These are phyloP conservation scores for Wickerhamiella azymoides DNA, from an alignment of 805 yeast genomes.

Conservation along the genomic window DNA sequence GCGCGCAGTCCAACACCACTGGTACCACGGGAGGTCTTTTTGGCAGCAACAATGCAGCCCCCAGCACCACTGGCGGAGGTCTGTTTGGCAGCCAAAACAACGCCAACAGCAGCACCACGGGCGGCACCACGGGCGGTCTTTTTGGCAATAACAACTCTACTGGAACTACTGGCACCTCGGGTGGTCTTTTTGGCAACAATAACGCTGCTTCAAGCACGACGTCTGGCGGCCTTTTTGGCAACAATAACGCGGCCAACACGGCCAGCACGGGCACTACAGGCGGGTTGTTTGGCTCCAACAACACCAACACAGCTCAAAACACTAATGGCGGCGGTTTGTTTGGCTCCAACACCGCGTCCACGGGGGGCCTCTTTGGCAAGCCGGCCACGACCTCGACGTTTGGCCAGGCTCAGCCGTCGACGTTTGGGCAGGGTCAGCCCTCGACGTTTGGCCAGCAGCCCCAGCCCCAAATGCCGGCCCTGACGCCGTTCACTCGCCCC, in stretches of 20 bases:
- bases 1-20: constrained; percentile 9
- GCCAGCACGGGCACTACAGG: not conserved
- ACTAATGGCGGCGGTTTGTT: constrained; percentile 18
- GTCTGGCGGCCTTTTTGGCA: constrained; percentile 3
- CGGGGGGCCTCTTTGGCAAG: constrained; percentile 23
- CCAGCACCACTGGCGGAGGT: constrained; percentile 2
- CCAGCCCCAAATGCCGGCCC: constrained; percentile 20
- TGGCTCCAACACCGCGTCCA: constrained; percentile 18
- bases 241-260: constrained; percentile 5
- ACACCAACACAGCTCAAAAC: not conserved
- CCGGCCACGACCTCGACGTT: constrained; percentile 7
- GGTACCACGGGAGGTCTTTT: constrained; percentile 4
- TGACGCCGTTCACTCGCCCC: constrained; percentile 45
- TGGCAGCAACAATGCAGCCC: constrained; percentile 1
- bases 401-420: not conserved
- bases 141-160: constrained; percentile 11
- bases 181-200: constrained; percentile 5
- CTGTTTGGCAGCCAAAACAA: constrained; percentile 3
- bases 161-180: not conserved
- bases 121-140: constrained; percentile 14
- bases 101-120: not conserved
- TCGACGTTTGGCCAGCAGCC: constrained; percentile 15
- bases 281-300: constrained; percentile 12
- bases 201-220: not conserved
- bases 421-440: not conserved